These are phyloP conservation scores for Scleroderma citrinum DNA, from an alignment of 768 basidiomycete genomes.

Conservation along the genomic window DNA sequence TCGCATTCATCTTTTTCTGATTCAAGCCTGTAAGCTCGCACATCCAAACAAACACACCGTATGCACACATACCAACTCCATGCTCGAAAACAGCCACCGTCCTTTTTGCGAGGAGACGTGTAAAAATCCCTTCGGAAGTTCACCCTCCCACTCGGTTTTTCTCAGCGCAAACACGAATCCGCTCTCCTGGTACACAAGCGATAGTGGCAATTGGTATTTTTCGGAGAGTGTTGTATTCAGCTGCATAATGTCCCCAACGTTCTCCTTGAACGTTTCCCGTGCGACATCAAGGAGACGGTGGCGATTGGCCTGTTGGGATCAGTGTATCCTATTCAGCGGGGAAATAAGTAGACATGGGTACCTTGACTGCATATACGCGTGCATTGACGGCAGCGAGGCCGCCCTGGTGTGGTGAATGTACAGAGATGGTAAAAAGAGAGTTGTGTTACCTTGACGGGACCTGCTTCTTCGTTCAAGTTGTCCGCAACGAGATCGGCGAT, in stretches of 20 bases:
- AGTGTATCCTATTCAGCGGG: background rate
- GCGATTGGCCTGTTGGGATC: constrained; percentile 51
- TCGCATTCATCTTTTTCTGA: constrained; percentile 82
- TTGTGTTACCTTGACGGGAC: constrained; percentile 48
- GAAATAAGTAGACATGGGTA: constrained; percentile 7
- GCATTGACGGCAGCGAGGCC: constrained; percentile 72
- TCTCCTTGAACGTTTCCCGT: constrained; percentile 91
- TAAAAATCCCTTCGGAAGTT: constrained; percentile 65
- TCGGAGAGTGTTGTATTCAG: constrained; percentile 55
- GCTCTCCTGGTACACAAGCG: constrained; percentile 62
- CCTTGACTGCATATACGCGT: constrained; percentile 86
- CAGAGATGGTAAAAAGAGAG: background rate
- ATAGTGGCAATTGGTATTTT: constrained; percentile 57
- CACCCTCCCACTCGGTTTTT: constrained; percentile 45
- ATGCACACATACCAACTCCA: constrained; percentile 63
- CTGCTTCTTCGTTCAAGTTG: constrained; percentile 69
- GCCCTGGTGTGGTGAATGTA: constrained; percentile 36
- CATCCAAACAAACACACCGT: background rate
- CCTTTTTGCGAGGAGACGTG: constrained; percentile 62
- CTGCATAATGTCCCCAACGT: constrained; percentile 79
- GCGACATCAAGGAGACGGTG: constrained; percentile 90
- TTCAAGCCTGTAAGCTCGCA: background rate
- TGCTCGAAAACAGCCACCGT: constrained; percentile 69
- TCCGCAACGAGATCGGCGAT: constrained; percentile 56
- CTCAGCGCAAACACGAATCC: constrained; percentile 72